Evolutionary conservation across 2,329 filamentous ascomycete genomes (phyloP).

Genomic region (Onygenales sp.): DNA sequence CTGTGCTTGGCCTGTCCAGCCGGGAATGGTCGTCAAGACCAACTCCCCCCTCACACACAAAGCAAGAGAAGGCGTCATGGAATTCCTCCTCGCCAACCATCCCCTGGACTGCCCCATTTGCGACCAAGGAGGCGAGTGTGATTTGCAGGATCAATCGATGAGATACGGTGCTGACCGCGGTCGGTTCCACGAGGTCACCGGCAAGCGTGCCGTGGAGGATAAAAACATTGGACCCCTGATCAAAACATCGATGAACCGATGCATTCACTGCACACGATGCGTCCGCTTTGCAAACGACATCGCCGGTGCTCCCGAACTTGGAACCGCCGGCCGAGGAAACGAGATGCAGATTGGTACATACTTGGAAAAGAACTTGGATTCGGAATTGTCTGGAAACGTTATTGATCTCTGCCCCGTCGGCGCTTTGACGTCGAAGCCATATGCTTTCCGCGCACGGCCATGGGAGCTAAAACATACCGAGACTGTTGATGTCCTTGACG

Average conservation of each 20-base stretch:
- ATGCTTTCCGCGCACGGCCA: constrained; percentile 90
- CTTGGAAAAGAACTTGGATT: constrained; percentile 85
- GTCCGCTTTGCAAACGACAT: constrained; percentile 97
- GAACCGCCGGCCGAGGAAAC: constrained; percentile 89
- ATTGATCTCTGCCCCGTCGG: constrained; percentile 98
- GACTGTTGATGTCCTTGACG: constrained; percentile 89
- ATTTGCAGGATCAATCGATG: constrained; percentile 99
- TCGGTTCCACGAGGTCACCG: constrained; percentile 88
- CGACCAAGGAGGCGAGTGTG: constrained; percentile 97
- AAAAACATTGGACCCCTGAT: constrained; percentile 98
- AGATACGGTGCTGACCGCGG: constrained; percentile 92
- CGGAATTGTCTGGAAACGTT: constrained; percentile 92
- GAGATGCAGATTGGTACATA: constrained; percentile 98
- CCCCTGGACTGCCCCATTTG: constrained; percentile 94
- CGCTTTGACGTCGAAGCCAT: constrained; percentile 92
- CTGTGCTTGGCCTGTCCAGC: constrained; percentile 96
- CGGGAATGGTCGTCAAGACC: constrained; percentile 98
- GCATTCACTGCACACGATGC: constrained; percentile 97
- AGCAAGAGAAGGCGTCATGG: constrained; percentile 97
- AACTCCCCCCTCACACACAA: constrained; percentile 95
- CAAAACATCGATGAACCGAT: constrained; percentile 99
- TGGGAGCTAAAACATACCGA: constrained; percentile 97
- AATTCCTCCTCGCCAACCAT: constrained; percentile 94
- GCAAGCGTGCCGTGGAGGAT: constrained; percentile 97
- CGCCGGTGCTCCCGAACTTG: constrained; percentile 89